These are phyloP conservation scores for Globisporangium splendens DNA, from an alignment of 352 stramenopile species.

Conservation along the genomic window DNA sequence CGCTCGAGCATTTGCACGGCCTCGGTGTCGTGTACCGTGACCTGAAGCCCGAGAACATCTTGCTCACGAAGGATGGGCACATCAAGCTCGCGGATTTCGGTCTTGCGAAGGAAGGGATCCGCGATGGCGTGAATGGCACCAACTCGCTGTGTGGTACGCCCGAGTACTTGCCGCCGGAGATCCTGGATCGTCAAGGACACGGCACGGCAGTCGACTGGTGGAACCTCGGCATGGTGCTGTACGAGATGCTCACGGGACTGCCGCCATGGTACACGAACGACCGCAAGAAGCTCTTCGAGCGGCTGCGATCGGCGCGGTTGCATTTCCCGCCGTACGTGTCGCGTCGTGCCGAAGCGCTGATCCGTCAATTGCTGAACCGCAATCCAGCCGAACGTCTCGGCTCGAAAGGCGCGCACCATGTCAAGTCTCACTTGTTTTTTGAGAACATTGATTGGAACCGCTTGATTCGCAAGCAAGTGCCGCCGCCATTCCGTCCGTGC, in stretches of 20 bases:
- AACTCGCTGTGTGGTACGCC: conserved; percentile 86
- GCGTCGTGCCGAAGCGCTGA: conserved; percentile 63
- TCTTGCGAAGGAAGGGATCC: conserved; percentile 78
- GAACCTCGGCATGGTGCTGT: conserved; percentile 82
- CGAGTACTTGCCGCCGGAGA: conserved; percentile 87
- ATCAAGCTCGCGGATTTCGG: conserved; percentile 91
- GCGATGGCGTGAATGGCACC: conserved; percentile 53
- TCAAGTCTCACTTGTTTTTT: conserved; percentile 81
- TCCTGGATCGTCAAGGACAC: conserved; percentile 73
- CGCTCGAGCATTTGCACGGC: conserved; percentile 79
- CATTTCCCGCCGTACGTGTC: conserved; percentile 87
- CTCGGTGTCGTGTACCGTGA: conserved; percentile 83
- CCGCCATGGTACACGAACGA: conserved; percentile 89
- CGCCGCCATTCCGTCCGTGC: conserved; percentile 73
- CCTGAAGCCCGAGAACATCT: conserved; percentile 74
- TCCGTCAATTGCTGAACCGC: conserved; percentile 77
- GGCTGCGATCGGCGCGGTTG: conserved; percentile 67
- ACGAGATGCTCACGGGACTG: conserved; percentile 81
- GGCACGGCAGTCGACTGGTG: conserved; percentile 94
- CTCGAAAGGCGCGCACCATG: conserved; percentile 58
- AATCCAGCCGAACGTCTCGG: conserved; percentile 69
- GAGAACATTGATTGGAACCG: conserved; percentile 69
- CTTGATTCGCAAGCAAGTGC: conserved; percentile 54
- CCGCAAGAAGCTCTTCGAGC: conserved; percentile 87
- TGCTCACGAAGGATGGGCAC: conserved; percentile 73